phyloP scores from a whole-genome alignment of 129 eudicot species.

The Pulicaria dysenterica region DNA sequence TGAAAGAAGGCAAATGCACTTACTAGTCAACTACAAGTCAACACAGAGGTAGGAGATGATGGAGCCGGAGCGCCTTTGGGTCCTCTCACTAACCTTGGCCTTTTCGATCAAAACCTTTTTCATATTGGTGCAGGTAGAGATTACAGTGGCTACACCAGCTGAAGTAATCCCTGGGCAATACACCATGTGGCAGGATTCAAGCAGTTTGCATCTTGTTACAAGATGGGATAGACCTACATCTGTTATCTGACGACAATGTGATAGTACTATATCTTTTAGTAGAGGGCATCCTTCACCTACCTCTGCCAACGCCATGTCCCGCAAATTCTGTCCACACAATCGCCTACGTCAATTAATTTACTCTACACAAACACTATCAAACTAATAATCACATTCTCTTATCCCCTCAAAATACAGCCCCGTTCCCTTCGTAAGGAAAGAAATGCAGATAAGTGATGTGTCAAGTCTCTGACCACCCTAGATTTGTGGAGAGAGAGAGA shows the following conservation, averaged over 20 bases:
- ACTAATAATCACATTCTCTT: no score
- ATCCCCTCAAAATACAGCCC: no score
- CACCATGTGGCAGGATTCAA: conserved; percentile 88
- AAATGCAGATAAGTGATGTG: no score
- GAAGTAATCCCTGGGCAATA: conserved; percentile 78
- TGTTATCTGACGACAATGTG: conserved; percentile 85
- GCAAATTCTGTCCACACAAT: conserved; percentile 52
- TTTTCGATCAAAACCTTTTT: conserved; percentile 86
- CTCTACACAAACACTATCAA: no score
- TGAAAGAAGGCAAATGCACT: neutral
- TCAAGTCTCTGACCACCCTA: no score
- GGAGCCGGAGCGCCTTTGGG: conserved; percentile 81
- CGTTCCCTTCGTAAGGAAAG: no score
- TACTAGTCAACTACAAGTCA: conserved; percentile 48
- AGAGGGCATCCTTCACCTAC: conserved; percentile 79
- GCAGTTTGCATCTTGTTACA: conserved; percentile 52
- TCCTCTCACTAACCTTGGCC: conserved; percentile 77
- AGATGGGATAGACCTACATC: conserved; percentile 72
- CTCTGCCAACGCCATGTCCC: conserved; percentile 75
- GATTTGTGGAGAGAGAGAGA: no score
- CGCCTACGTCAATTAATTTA: no score
- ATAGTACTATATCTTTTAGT: conserved; percentile 72
- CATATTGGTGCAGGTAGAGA: conserved; percentile 65
- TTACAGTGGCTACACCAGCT: conserved; percentile 80
- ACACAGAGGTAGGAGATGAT: conserved; percentile 83